Base-by-base conservation (phyloP, 192 early-diverging fungal species). In the Lobosporangium transversale region DNA sequence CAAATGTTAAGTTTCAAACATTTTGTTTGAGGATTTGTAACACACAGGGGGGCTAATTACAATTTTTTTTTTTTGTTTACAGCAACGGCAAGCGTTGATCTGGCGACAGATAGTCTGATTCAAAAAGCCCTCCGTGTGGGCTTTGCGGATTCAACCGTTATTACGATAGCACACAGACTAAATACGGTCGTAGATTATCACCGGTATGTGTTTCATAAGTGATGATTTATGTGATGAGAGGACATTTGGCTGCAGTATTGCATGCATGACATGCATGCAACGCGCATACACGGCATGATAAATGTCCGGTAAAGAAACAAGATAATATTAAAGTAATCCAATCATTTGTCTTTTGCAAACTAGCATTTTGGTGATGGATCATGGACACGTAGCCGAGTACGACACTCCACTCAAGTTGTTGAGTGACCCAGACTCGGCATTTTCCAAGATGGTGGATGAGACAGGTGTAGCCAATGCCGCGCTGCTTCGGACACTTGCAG, bases 131-230 rank as follows among this genome's bases (percentile, higher is more conserved):
- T 93, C 24, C 83, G 84, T 3, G 76, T 66, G 8, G 71, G 88
- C 53, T 90, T 91, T 68, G 53, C 78, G 40, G 76, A 84, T 20
- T 67, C 85, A 23, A 88, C 87, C 1, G 88, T 93, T 3, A 73
- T 93, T 8, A 88, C 88, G 58, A 93, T 93, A 44, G 91, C 91
- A 10, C 91, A 96, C 69, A 88, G 94, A 40, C 79, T 93, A 26
- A 89, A 93, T 58, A 93, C 92, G 3, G 83, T 90, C 2, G 64
- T 84, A 37, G 83, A 79, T n/a, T 69, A 71, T 37, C 44, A 70
- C 47, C 60, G 61, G 69, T 71, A 70, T 40, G 50, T 52, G 35
- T 31, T 18, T 24, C 23, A 35, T 32, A 35, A 3, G 30, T 31
- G 27, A n/a, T n/a, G n/a, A n/a, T n/a, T n/a, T n/a, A n/a, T n/a